These are phyloP conservation scores for Coemansia sp. DNA, from an alignment of 192 early-diverging fungal species.

Conservation along the genomic window DNA sequence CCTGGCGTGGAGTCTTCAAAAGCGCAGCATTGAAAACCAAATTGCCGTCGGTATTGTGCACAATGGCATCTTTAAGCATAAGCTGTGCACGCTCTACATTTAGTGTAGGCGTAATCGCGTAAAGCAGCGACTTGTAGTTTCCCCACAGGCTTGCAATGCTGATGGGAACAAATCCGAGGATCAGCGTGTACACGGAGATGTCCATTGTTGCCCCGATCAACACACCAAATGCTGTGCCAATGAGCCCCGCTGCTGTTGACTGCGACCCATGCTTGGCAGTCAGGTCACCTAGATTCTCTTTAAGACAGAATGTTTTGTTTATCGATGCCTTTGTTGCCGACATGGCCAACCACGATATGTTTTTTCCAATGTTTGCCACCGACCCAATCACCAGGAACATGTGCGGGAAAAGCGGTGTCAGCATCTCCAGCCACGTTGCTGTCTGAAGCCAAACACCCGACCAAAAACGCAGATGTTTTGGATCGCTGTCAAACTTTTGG, in stretches of 20 bases:
- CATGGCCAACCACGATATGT: slow-evolving; percentile 83
- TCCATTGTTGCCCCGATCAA: slow-evolving; percentile 41
- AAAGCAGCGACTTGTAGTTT: slow-evolving; percentile 63
- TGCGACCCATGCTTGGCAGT: slow-evolving; percentile 86
- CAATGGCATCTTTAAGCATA: slow-evolving; percentile 27
- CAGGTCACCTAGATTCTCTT: slow-evolving; percentile 83
- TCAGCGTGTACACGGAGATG: slow-evolving; percentile 31
- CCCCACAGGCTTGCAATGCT: slow-evolving; percentile 69
- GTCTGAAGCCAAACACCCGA: slow-evolving; percentile 69
- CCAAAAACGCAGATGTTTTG: slow-evolving; percentile 81
- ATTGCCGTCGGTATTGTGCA: background rate
- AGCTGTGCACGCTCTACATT: slow-evolving; percentile 32
- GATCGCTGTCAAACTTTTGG: slow-evolving; percentile 78
- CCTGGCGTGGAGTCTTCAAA: slow-evolving; percentile 36
- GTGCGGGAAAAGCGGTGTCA: slow-evolving; percentile 78
- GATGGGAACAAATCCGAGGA: slow-evolving; percentile 70
- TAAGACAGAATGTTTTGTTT: slow-evolving; percentile 69
- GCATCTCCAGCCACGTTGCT: slow-evolving; percentile 74
- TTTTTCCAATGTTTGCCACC: slow-evolving; percentile 82
- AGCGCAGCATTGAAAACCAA: slow-evolving; percentile 13
- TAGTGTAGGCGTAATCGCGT: slow-evolving; percentile 35
- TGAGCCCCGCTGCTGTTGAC: slow-evolving; percentile 75
- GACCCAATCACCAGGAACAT: slow-evolving; percentile 75
- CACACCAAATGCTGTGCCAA: slow-evolving; percentile 66
- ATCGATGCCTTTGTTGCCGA: slow-evolving; percentile 82